Evolutionary conservation across 768 basidiomycete species (phyloP), one percentile per base, ranked within the genome.

Genomic region (Chalciporus pseudorubinellus): DNA sequence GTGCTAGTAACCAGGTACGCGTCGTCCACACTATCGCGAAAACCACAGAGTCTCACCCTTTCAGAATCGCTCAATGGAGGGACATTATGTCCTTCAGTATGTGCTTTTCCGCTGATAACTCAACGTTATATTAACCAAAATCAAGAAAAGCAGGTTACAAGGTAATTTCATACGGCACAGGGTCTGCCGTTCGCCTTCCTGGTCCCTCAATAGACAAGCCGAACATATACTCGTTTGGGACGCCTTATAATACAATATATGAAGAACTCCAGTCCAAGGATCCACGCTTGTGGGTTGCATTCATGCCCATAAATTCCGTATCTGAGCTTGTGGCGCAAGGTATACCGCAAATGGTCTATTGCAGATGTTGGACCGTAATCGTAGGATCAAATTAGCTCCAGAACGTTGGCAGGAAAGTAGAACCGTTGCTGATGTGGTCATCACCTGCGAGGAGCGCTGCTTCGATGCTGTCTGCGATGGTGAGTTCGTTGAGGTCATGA

Each of bases 391-490:
- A 68, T 68, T 76, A 10, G 95, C 95, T 8, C 97, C 97, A 40
- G 95, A 99, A 69, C 82, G 95, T 55, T 99, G 95, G 95, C 95
- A 98, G 61, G 95, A 98, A 40, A 89, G 80, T 48, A 87, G 75
- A 64, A 83, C 81, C 1, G 79, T 95, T 9, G 92, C 91, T n/a
- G 97, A 99, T 66, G 79, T 99, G 19, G 97, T 99, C 19, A 94
- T 99, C 63, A 99, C 97, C 6, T 99, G 97, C 68, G 97, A 98
- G 73, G 97, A 99, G 68, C 83, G 95, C 47, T 99, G 97, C 69
- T 99, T 94, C 68, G 97, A 99, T 66, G 89, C 93, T 1, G 97
- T 99, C 18, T 97, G 95, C 66, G 97, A 98, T 69, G 97, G 97
- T 97, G 61, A 63, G 82, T 67, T 50, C 28, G 39, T 55, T 52